Evolutionary conservation across 108 stramenopile species (phyloP), one percentile per base, ranked within the genome.

Genomic region (Pseudonitzschia pungens): DNA sequence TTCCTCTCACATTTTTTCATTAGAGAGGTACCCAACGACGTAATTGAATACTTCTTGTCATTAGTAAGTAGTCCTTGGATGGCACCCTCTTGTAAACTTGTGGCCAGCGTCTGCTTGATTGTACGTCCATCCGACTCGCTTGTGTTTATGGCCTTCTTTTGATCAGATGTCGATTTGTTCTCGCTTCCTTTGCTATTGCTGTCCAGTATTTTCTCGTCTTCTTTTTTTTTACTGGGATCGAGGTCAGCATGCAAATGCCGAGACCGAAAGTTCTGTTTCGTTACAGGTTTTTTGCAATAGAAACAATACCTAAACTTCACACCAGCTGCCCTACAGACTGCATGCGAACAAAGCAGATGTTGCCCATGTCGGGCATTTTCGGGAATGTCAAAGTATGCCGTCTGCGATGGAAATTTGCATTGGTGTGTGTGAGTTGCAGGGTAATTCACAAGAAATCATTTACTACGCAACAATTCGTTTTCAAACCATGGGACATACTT

Each of bases 281-380:
- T 88, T 21, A 92, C 91, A 7, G 91, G 89, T 14, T 89, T 85
- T 44, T 87, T 85, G 79, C 89, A 91, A 64, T 83, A 80, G 10
- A 77, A 70, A 48, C 90, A 91, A 72, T 86, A 89, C 21, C 88
- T 84, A 59, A 91, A 91, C 77, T 91, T 91, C n/a, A 91, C 81
- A 15, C 90, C 90, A 9, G 86, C 83, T 24, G 83, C 74, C 16
- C 86, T 82, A 66, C 90, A 91, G 6, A 81, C 70, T 20, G 82
- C 75, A 43, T 87, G 85, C 0, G 90, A 89, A 48, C 90, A 91
- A 20, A 87, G 73, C 16, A 91, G 71, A 45, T 91, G 87, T 68
- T 85, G 86, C 1, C 90, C 90, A 67, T 91, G 90, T 28, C 77
- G 67, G 20, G 79, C 80, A 43, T 80, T 71, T 43, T 82, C 86